Conservation (phyloP, 441 rosid species). For the Gossypium davidsonii region DNA sequence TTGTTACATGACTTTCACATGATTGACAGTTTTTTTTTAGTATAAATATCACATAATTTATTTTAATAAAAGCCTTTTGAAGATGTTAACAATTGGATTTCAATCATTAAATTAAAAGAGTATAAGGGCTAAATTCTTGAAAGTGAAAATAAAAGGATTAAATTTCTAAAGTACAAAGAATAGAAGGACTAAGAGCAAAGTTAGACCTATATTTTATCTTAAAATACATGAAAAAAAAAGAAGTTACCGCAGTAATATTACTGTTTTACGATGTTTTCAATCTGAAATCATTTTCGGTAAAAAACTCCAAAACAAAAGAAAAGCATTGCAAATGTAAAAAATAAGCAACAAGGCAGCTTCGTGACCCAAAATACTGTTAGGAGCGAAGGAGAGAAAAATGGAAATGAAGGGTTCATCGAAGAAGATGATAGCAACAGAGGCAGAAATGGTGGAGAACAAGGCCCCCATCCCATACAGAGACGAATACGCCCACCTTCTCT, state of each 20-base stretch:
- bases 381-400: constrained; percentile 31
- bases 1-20: no score
- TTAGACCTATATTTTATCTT: neutral
- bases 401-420: constrained; percentile 81
- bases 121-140: no score
- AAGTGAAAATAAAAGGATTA: neutral
- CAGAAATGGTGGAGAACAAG: constrained; percentile 72
- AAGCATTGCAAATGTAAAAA: neutral
- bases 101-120: no score
- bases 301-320: neutral
- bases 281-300: neutral
- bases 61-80: no score
- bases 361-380: neutral
- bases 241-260: neutral
- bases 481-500: constrained; percentile 85
- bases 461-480: constrained; percentile 78
- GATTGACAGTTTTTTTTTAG: no score
- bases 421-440: constrained; percentile 93
- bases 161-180: neutral
- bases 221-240: neutral
- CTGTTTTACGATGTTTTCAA: neutral
- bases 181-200: neutral
- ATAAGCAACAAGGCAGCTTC: neutral
- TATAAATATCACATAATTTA: no score
- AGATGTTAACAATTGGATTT: no score